Evolutionary conservation across 2,329 filamentous ascomycete species (phyloP).

Genomic region (Aspergillus tanneri): DNA sequence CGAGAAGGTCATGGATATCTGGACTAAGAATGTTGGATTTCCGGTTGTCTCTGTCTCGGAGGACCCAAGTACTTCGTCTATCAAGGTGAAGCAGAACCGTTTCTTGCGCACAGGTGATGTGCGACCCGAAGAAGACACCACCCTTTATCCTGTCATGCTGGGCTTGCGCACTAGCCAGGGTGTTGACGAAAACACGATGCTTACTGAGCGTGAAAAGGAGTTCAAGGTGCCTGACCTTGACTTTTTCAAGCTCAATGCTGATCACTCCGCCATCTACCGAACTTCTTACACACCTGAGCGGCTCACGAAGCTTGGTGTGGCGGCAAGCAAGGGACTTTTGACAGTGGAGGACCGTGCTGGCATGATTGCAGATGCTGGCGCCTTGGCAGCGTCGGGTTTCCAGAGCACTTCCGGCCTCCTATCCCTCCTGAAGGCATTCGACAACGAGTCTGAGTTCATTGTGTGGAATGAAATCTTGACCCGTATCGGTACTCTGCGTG

Average conservation of each 20-base stretch:
- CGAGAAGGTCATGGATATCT: constrained; percentile 86
- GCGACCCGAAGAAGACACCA: constrained; percentile 86
- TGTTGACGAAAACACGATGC: constrained; percentile 71
- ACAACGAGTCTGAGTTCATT: constrained; percentile 78
- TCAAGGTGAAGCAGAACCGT: constrained; percentile 89
- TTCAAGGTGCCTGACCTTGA: constrained; percentile 77
- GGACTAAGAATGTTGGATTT: constrained; percentile 95
- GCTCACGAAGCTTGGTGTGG: constrained; percentile 80
- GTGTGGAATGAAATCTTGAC: constrained; percentile 92
- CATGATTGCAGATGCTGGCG: constrained; percentile 91
- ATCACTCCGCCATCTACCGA: constrained; percentile 89
- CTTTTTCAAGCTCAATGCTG: constrained; percentile 96
- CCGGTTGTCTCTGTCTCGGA: constrained; percentile 87
- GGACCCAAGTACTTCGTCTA: constrained; percentile 66
- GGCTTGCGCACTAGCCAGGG: constrained; percentile 82
- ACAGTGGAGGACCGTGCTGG: constrained; percentile 88
- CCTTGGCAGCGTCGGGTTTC: constrained; percentile 84
- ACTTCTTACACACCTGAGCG: constrained; percentile 83
- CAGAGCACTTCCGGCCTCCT: constrained; percentile 89
- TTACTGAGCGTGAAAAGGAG: constrained; percentile 69
- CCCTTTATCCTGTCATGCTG: constrained; percentile 85
- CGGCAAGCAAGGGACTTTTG: constrained; percentile 76
- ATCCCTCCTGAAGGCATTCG: constrained; percentile 80
- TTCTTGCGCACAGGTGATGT: constrained; percentile 91
- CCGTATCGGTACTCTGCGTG: constrained; percentile 73